A percentile compares a stretch with the other conserved stretches of the same genome.
phyloP scores from a whole-genome alignment of 2,329 filamentous ascomycete genomes.

The Aspergillus unguis region DNA sequence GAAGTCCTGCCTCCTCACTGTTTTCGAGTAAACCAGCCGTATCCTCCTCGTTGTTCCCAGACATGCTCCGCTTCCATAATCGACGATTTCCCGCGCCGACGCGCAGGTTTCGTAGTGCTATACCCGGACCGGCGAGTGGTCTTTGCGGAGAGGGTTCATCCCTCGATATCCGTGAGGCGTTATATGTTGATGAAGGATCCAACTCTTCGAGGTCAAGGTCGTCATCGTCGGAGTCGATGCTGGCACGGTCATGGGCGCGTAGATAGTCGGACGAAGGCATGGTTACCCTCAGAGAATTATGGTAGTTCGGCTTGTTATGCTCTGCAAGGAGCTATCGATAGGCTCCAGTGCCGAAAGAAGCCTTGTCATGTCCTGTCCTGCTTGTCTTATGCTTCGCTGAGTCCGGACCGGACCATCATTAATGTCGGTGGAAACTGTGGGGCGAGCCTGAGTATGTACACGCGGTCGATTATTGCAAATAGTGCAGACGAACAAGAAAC shows the following conservation, averaged over 20 bases:
- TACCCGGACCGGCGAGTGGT: slow-evolving; percentile 38
- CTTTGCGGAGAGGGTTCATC: slow-evolving; percentile 27
- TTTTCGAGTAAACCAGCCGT: slow-evolving; percentile 64
- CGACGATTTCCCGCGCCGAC: slow-evolving; percentile 46
- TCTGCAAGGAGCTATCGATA: slow-evolving; percentile 19
- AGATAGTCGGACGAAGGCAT: slow-evolving; percentile 41
- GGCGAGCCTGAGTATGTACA: background rate
- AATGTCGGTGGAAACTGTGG: slow-evolving; percentile 2
- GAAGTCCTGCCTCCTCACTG: slow-evolving; percentile 52
- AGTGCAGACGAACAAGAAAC: background rate
- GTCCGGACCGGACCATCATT: slow-evolving; percentile 20
- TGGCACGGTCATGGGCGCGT: slow-evolving; percentile 30
- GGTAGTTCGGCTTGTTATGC: background rate
- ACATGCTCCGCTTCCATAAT: slow-evolving; percentile 36
- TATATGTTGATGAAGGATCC: slow-evolving; percentile 35
- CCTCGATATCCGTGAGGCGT: slow-evolving; percentile 23
- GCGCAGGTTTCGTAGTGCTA: slow-evolving; percentile 50
- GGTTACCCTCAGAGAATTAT: background rate
- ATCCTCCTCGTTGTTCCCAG: slow-evolving; percentile 56
- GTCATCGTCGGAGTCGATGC: slow-evolving; percentile 41
- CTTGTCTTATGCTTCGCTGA: slow-evolving; percentile 15
- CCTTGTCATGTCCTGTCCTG: slow-evolving; percentile 21
- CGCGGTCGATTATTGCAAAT: background rate
- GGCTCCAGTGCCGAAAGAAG: slow-evolving; percentile 16
- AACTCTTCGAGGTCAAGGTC: slow-evolving; percentile 48